Percentiles rank a stretch among this genome's conserved stretches.
phyloP scores from a whole-genome alignment of 352 stramenopile genomes.

The Pythium aristosporum region DNA sequence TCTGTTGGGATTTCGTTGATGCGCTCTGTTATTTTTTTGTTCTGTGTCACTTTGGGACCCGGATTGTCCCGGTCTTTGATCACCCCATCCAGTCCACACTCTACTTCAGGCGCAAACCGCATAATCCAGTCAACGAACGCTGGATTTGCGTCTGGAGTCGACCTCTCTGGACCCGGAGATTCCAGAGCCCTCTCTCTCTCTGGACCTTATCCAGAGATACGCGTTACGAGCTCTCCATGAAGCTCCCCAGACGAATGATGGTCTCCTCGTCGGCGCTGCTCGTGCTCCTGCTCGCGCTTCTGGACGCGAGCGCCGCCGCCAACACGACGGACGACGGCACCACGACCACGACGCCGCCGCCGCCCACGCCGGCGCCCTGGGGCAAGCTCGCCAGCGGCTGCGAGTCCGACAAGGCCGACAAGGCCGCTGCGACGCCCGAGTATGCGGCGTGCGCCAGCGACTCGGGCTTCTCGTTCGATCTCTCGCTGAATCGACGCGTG shows the following conservation, averaged over 20 bases:
- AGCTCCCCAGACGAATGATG: not conserved
- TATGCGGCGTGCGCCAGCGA: not conserved
- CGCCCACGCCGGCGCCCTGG: not conserved
- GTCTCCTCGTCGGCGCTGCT: not conserved
- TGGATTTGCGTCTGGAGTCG: too few species aligned
- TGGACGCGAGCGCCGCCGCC: not conserved
- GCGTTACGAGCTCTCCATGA: not conserved
- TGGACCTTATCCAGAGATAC: not conserved
- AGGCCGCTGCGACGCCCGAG: not conserved
- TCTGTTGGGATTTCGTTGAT: too few species aligned
- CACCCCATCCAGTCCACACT: too few species aligned
- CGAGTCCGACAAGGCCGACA: not conserved
- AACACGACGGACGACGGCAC: not conserved
- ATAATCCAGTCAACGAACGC: too few species aligned
- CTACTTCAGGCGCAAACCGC: too few species aligned
- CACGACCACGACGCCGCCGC: not conserved
- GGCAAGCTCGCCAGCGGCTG: not conserved
- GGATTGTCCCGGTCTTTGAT: too few species aligned
- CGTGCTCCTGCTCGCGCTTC: not conserved
- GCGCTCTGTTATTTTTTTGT: too few species aligned
- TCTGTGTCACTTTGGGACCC: too few species aligned
- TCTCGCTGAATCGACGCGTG: not conserved
- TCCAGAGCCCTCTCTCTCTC: not conserved
- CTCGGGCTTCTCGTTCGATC: constrained; percentile 5
- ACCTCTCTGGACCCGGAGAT: too few species aligned